Evolutionary conservation across 2,329 filamentous ascomycete species (phyloP), one percentile per base, ranked within the genome.

Genomic region (Mycosphaerelloides madeirae): DNA sequence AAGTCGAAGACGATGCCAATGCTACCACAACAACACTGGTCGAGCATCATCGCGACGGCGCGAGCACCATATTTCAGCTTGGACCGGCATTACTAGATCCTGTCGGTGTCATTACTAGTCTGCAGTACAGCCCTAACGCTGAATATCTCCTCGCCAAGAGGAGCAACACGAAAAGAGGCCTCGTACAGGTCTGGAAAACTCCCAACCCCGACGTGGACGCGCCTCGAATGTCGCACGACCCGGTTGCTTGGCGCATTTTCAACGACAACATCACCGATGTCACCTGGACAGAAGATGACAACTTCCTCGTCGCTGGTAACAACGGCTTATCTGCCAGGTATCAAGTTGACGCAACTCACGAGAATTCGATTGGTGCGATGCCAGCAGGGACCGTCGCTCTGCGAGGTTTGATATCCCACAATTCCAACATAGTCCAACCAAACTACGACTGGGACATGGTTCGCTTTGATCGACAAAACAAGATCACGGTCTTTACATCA

Each of bases 221-320:
- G 15, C 31, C 39, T 2, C 35, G 49, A 11, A 41, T 37, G 12
- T 41, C 51, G 28, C 60, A 59, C 16, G 65, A 69, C 20, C 68
- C 69, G 4, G 56, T 67, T 3, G 60, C 59, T 4, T 71, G 65
- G 64, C 64, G 62, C 18, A 60, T 66, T 14, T 70, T 70, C 38
- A 65, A 69, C 16, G 62, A 63, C 3, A 62, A 62, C 41, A 64
- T 72, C 1, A 59, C 67, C 19, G 71, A 73, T 45, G 70, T 67
- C 1, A 62, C 65, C 11, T 74, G 71, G 70, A 67, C 66, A 31
- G 66, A 58, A 34, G 65, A 70, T 12, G 62, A 66, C 3, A 60
- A 61, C 2, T 72, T 75, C 48, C 61, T 70, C 8, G 67, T 73
- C 9, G 71, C 68, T 41, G 70, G 71, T 9, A 64, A 66, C 7